Evolutionary conservation across 495 filamentous ascomycete genomes (phyloP).

Genomic region (Thozetella sp.): DNA sequence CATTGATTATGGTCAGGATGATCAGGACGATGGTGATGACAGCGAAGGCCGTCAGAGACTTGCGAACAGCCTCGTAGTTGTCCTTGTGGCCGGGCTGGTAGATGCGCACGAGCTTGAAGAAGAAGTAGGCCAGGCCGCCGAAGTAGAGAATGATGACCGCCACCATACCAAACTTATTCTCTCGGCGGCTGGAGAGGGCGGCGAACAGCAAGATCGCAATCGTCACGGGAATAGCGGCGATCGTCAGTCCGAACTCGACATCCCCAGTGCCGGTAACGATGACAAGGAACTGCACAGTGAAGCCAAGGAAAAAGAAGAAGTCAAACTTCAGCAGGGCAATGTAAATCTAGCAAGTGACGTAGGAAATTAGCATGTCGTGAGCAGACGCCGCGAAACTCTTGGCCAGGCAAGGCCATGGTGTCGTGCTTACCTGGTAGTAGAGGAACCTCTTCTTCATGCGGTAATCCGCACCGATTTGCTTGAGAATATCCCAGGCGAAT

Average conservation of each 20-base stretch:
- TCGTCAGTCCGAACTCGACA: constrained; percentile 81
- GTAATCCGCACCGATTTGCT: constrained; percentile 97
- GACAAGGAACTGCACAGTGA: constrained; percentile 96
- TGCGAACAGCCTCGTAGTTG: constrained; percentile 72
- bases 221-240: constrained; percentile 87
- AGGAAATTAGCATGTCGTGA: constrained; percentile 30
- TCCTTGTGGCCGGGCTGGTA: constrained; percentile 59
- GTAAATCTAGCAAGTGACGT: constrained; percentile 76
- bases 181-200: constrained; percentile 80
- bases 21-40: constrained; percentile 89
- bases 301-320: constrained; percentile 99
- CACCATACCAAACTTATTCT: constrained; percentile 78
- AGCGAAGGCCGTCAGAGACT: constrained; percentile 88
- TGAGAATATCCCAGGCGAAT: constrained; percentile 99
- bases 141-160: constrained; percentile 84
- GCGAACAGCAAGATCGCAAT: constrained; percentile 84
- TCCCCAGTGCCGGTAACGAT: constrained; percentile 72
- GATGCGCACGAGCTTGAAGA: constrained; percentile 98
- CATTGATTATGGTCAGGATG: constrained; percentile 85
- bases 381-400: not conserved
- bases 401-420: not conserved
- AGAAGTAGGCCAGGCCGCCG: constrained; percentile 89
- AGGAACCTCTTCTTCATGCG: constrained; percentile 96
- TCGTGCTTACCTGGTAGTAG: constrained; percentile 80
- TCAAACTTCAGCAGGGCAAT: constrained; percentile 98